Evolutionary conservation across 371 early-diverging fungal genomes (phyloP).

Genomic region (Mortierella sp.): DNA sequence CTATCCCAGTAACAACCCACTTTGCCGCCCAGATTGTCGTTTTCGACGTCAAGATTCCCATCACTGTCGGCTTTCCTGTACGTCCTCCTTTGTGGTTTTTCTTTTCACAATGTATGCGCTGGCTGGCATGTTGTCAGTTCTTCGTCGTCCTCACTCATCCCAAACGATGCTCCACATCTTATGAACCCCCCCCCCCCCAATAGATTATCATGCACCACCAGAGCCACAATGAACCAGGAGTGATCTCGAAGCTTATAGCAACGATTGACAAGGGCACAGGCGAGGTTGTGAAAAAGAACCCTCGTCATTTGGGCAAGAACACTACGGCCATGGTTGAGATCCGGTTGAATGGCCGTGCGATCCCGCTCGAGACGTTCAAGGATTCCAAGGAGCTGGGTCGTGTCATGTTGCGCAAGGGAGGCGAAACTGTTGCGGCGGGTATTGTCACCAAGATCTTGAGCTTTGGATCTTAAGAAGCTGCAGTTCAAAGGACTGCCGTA

Average conservation of each 20-base stretch:
- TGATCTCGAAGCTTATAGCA: constrained; percentile 78
- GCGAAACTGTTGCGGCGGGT: constrained; percentile 94
- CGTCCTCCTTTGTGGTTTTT: constrained; percentile 23
- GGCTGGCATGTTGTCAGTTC: neutral
- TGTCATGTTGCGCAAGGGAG: constrained; percentile 87
- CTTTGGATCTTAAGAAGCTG: constrained; percentile 59
- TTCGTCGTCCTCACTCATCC: neutral
- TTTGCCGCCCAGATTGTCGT: constrained; percentile 92
- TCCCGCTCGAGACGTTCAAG: constrained; percentile 89
- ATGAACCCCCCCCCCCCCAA: neutral
- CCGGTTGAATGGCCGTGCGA: constrained; percentile 71
- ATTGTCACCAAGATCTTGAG: constrained; percentile 76
- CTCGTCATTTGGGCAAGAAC: constrained; percentile 84
- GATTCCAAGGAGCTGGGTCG: constrained; percentile 91
- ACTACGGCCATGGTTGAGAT: constrained; percentile 90
- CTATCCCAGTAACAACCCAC: constrained; percentile 79
- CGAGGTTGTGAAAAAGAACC: constrained; percentile 85
- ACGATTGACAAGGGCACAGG: constrained; percentile 88
- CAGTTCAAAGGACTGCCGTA: neutral
- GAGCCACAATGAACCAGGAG: constrained; percentile 84
- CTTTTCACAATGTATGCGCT: no score
- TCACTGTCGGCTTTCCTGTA: constrained; percentile 93
- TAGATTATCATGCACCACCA: constrained; percentile 86
- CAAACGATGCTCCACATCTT: neutral
- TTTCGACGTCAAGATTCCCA: constrained; percentile 90